Evolutionary conservation across 2,329 filamentous ascomycete genomes (phyloP).

Genomic region (Mycogone perniciosa): DNA sequence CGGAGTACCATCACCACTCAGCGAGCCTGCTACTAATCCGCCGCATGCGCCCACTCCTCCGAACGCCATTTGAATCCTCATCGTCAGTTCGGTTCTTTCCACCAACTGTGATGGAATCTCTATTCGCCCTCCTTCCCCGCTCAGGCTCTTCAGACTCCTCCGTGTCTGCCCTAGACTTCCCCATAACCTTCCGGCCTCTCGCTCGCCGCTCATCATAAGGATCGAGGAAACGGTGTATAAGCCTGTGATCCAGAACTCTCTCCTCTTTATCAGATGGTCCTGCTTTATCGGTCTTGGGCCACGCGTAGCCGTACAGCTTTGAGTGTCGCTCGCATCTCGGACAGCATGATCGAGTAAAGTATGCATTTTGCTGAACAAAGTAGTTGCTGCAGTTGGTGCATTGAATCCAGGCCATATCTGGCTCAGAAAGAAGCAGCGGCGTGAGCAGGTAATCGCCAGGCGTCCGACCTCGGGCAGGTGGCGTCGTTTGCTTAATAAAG

Average conservation of each 20-base stretch:
- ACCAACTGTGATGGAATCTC: conserved; percentile 8
- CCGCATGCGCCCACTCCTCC: conserved; percentile 31
- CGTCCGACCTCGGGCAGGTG: conserved; percentile 38
- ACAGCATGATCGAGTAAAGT: conserved; percentile 78
- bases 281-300: conserved; percentile 88
- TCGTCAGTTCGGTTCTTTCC: conserved; percentile 1
- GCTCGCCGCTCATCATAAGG: conserved; percentile 58
- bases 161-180: conserved; percentile 17
- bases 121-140: conserved; percentile 21
- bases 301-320: conserved; percentile 88
- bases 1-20: conserved; percentile 10
- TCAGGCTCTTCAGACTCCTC: conserved; percentile 21
- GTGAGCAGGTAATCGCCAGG: conserved; percentile 83
- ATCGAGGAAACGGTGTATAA: conserved; percentile 75
- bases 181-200: conserved; percentile 34
- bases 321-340: conserved; percentile 92
- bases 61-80: conserved; percentile 12
- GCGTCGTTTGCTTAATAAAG: conserved; percentile 29
- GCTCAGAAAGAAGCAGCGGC: conserved; percentile 65
- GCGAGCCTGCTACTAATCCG: conserved; percentile 28
- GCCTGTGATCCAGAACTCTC: conserved; percentile 75
- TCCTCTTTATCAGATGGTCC: conserved; percentile 67
- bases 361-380: conserved; percentile 86
- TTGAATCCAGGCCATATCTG: conserved; percentile 75
- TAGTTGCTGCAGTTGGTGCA: conserved; percentile 76